These are phyloP conservation scores for Boletus subparvulus DNA, from an alignment of 768 basidiomycete species.

Conservation along the genomic window DNA sequence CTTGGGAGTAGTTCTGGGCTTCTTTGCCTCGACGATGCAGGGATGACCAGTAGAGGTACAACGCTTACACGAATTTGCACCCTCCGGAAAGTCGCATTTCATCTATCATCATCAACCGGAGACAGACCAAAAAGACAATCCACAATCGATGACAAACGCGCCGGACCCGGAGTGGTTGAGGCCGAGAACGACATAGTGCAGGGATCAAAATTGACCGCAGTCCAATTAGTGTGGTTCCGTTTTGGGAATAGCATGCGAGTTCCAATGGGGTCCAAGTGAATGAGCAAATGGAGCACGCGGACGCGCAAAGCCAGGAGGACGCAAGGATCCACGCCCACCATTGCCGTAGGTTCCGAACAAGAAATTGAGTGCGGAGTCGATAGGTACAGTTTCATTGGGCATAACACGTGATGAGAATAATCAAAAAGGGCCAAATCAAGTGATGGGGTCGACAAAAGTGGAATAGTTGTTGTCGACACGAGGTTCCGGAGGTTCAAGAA, in stretches of 20 bases:
- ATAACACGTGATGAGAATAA: neutral
- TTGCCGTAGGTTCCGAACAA: slow-evolving; percentile 18
- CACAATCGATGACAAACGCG: slow-evolving; percentile 3
- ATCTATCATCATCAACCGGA: slow-evolving; percentile 48
- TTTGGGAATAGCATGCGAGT: slow-evolving; percentile 6
- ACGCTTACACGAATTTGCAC: slow-evolving; percentile 74
- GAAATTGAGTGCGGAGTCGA: neutral
- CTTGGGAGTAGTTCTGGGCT: slow-evolving; percentile 78
- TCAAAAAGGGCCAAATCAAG: neutral
- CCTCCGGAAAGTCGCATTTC: slow-evolving; percentile 80
- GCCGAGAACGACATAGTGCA: slow-evolving; percentile 10
- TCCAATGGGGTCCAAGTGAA: slow-evolving; percentile 5
- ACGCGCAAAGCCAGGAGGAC: neutral
- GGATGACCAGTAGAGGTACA: slow-evolving; percentile 71
- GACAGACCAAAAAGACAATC: slow-evolving; percentile 11
- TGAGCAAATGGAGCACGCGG: neutral
- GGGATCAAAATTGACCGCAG: slow-evolving; percentile 2
- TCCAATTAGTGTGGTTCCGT: slow-evolving; percentile 11
- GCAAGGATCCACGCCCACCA: slow-evolving; percentile 6
- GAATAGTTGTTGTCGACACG: slow-evolving; percentile 15
- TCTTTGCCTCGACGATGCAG: slow-evolving; percentile 83
- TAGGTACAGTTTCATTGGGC: neutral
- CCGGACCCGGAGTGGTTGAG: neutral
- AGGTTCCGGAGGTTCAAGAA: slow-evolving; percentile 29
- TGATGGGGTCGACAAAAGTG: slow-evolving; percentile 6